Percentiles rank a stretch among this genome's conserved stretches.
Conservation (phyloP, 2,329 filamentous ascomycete species). For the Phaeomoniella chlamydospora region DNA sequence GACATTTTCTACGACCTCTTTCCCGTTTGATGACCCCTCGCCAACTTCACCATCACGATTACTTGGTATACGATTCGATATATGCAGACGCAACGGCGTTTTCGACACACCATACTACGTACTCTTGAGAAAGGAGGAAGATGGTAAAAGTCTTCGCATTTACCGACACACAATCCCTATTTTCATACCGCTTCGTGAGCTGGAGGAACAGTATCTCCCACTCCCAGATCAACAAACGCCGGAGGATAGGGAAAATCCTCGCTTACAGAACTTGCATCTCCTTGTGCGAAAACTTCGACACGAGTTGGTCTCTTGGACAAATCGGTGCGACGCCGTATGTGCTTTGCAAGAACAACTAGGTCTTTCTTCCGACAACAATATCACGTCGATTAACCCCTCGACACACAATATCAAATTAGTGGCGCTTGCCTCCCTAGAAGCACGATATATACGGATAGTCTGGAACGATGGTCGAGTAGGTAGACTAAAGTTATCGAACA, state of each 20-base stretch:
- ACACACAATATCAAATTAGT: slow-evolving; percentile 20
- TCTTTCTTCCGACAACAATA: slow-evolving; percentile 3
- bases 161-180: slow-evolving; percentile 30
- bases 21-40: slow-evolving; percentile 29
- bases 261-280: slow-evolving; percentile 3
- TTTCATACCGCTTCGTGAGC: slow-evolving; percentile 23
- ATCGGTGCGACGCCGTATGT: neutral
- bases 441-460: slow-evolving; percentile 25
- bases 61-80: slow-evolving; percentile 26
- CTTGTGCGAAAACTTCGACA: slow-evolving; percentile 4
- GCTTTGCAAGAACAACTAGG: slow-evolving; percentile 18
- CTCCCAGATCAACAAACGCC: slow-evolving; percentile 4
- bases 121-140: slow-evolving; percentile 16
- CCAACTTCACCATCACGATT: slow-evolving; percentile 15
- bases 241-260: neutral
- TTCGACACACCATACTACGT: slow-evolving; percentile 29
- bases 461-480: slow-evolving; percentile 29
- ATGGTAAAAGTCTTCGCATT: slow-evolving; percentile 15
- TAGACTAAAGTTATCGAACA: slow-evolving; percentile 24
- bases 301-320: slow-evolving; percentile 5
- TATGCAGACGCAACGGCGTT: slow-evolving; percentile 21
- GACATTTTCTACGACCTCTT: slow-evolving; percentile 27
- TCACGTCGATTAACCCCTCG: slow-evolving; percentile 1
- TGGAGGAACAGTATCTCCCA: slow-evolving; percentile 22
- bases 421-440: slow-evolving; percentile 20